Evolutionary conservation across 2,329 filamentous ascomycete species (phyloP), one percentile per base, ranked within the genome.

Genomic region (Clonostachys solani): DNA sequence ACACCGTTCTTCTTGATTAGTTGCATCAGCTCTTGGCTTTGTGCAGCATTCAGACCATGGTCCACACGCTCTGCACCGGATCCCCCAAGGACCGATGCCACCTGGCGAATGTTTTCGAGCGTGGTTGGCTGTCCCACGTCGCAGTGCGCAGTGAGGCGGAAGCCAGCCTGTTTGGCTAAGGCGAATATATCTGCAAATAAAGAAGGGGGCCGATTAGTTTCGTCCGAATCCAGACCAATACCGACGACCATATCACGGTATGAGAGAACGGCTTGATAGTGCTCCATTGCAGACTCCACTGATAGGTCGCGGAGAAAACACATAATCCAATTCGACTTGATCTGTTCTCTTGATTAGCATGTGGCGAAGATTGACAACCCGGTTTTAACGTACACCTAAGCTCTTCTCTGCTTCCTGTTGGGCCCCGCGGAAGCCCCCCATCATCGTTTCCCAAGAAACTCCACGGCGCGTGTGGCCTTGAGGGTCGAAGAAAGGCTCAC

Each of bases 401-500:
- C 85, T 77, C 42, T 60, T 61, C 56, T 80, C 70, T 2, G 86
- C 85, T n/a, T 77, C 73, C 48, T 66, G 56, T 50, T 80, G 74
- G 2, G 83, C 86, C 2, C 69, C 68, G 1, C 67, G 67, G 57
- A 88, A 81, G 5, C 86, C 86, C 5, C 62, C 59, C 4, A 89
- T 72, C 15, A 89, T 74, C 2, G 77, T 82, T 13, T 72, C 65
- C 57, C 86, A 83, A 3, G 70, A 52, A 5, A 90, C 66, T 5
- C 83, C 82, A 13, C 85, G 75, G 12, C 64, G 65, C 5, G 81
- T 75, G 64, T 90, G 86, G 2, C 83, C 84, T 61, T 90, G 86
- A 3, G 86, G 85, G 61, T 90, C 86, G 67, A 90, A 90, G 68
- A 89, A 90, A 50, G 88, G 74, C 62, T 90, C 86, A 15, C 83